These are phyloP conservation scores for Penicillium chermesinum DNA, from an alignment of 495 filamentous ascomycete genomes.

Conservation along the genomic window DNA sequence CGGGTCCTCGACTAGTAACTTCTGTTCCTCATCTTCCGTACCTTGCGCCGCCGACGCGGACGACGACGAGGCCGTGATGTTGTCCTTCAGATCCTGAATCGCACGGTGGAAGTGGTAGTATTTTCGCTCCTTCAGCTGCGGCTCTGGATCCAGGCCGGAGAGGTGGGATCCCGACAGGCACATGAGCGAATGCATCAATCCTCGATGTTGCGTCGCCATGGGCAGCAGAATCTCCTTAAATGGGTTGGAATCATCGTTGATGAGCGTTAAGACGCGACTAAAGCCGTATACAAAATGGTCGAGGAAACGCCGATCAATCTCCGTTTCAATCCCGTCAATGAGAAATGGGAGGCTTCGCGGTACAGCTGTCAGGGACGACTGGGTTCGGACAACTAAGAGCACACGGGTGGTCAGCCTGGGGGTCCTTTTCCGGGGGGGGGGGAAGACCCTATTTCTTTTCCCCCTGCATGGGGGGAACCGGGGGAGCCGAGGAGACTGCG, in stretches of 20 bases:
- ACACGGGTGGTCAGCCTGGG: slow-evolving; percentile 12
- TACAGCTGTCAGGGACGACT: slow-evolving; percentile 30
- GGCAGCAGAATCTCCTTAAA: slow-evolving; percentile 86
- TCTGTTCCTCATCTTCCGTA: slow-evolving; percentile 22
- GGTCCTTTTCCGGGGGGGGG: slow-evolving; percentile 1
- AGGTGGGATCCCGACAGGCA: slow-evolving; percentile 82
- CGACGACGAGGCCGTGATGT: slow-evolving; percentile 34
- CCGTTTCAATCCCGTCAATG: slow-evolving; percentile 81
- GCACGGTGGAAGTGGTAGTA: slow-evolving; percentile 46
- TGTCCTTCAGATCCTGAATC: slow-evolving; percentile 42
- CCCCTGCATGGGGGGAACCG: too few relatives aligned
- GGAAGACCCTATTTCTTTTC: too few relatives aligned
- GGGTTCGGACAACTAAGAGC: slow-evolving; percentile 25
- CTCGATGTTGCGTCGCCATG: slow-evolving; percentile 75
- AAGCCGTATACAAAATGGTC: slow-evolving; percentile 82
- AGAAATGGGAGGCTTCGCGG: slow-evolving; percentile 67
- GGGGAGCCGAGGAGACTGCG: too few relatives aligned
- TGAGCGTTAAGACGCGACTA: slow-evolving; percentile 74
- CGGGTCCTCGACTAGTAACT: slow-evolving; percentile 45
- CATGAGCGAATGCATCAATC: slow-evolving; percentile 89
- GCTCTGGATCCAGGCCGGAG: slow-evolving; percentile 43
- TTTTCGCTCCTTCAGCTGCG: slow-evolving; percentile 41
- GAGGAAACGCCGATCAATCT: slow-evolving; percentile 76
- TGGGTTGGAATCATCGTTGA: slow-evolving; percentile 79
- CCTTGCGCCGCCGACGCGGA: not conserved